Conservation (phyloP, 2,329 filamentous ascomycete genomes). For the Pseudocercospora fuligena region DNA sequence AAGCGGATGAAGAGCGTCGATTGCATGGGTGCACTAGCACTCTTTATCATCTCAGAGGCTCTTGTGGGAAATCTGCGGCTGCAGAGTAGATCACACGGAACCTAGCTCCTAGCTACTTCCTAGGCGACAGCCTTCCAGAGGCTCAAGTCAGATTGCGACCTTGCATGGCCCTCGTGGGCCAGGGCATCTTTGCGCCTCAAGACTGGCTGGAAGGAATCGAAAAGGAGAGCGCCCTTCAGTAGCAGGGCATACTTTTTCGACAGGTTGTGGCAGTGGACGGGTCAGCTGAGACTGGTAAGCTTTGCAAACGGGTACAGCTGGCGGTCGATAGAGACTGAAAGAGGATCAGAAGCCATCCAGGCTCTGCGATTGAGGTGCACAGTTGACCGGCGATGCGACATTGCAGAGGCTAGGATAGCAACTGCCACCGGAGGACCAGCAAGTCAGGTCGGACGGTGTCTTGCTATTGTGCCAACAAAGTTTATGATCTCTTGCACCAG, state of each 20-base stretch:
- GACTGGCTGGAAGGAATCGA: background rate
- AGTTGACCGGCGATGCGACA: background rate
- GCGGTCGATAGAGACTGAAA: background rate
- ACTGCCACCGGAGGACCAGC: background rate
- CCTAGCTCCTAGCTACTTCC: background rate
- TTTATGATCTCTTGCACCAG: background rate
- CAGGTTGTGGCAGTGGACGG: background rate
- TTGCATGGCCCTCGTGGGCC: background rate
- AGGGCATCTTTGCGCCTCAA: background rate
- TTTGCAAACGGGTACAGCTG: background rate
- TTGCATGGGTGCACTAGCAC: background rate
- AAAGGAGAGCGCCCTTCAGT: background rate
- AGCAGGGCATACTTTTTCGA: background rate
- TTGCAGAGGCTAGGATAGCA: background rate
- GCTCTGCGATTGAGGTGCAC: background rate
- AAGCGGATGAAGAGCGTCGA: background rate
- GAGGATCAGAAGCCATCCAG: background rate
- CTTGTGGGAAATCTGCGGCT: background rate
- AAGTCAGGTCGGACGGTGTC: background rate
- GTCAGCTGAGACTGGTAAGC: background rate
- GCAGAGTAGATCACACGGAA: background rate
- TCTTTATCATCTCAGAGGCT: background rate
- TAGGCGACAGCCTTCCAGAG: background rate
- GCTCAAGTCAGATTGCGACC: background rate
- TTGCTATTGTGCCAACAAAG: background rate